Conservation (phyloP, 2,329 filamentous ascomycete genomes). For the Aspergillus eucalypticola region DNA sequence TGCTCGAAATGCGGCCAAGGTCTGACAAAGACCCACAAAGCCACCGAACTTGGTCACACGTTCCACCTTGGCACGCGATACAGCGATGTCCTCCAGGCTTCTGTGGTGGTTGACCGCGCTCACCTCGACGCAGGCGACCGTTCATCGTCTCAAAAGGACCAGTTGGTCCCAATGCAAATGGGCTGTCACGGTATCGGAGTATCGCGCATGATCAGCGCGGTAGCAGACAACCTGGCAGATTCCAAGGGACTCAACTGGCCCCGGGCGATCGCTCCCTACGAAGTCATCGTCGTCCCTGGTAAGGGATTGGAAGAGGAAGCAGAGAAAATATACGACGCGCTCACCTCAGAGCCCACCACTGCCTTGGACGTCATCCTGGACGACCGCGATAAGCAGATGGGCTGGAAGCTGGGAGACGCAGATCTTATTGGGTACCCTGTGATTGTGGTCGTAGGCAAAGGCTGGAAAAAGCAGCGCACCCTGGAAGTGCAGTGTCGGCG, state of each 20-base stretch:
- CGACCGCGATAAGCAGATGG: constrained; percentile 67
- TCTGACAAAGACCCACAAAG: constrained; percentile 64
- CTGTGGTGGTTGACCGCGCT: constrained; percentile 51
- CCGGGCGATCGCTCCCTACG: constrained; percentile 78
- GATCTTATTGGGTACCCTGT: constrained; percentile 88
- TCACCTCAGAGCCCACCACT: constrained; percentile 40
- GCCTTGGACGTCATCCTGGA: constrained; percentile 69
- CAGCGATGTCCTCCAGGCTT: constrained; percentile 70
- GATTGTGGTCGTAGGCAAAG: constrained; percentile 73
- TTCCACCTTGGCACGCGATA: constrained; percentile 93
- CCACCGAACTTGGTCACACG: constrained; percentile 90
- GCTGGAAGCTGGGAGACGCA: constrained; percentile 88
- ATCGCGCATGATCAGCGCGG: constrained; percentile 82
- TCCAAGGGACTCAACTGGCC: constrained; percentile 83
- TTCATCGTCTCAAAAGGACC: constrained; percentile 2
- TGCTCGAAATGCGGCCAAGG: constrained; percentile 72
- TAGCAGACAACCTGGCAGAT: constrained; percentile 75
- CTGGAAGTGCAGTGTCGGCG: constrained; percentile 79
- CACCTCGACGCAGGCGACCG: constrained; percentile 25
- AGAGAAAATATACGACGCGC: constrained; percentile 62
- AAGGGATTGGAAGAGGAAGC: constrained; percentile 52
- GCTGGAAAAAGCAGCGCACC: constrained; percentile 60
- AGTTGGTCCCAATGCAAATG: constrained; percentile 72
- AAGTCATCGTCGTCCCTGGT: constrained; percentile 66
- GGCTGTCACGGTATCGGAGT: constrained; percentile 95